Evolutionary conservation across 1,139 yeast species (phyloP).

Genomic region (Candida sanyaensis): DNA sequence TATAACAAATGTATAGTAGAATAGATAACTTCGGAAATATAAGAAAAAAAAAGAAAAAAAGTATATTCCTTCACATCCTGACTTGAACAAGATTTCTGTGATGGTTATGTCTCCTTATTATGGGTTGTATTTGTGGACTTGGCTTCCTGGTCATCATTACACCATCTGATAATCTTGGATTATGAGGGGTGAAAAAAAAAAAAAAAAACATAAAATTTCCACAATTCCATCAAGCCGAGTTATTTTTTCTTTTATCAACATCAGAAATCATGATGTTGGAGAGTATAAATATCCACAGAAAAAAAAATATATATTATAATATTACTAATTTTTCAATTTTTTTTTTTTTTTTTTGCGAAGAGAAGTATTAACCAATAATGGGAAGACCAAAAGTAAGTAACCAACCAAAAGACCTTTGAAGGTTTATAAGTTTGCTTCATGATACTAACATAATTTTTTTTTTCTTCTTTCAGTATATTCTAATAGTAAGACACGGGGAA

Average conservation of each 20-base stretch:
- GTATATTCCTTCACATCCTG: no score
- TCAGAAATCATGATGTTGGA: neutral
- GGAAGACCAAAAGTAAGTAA: slow-evolving; percentile 5
- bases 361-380: neutral
- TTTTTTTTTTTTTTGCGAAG: no score
- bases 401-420: neutral
- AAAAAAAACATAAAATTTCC: neutral
- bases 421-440: no score
- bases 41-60: neutral
- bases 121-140: neutral
- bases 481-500: slow-evolving; percentile 87
- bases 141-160: no score
- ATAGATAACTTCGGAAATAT: neutral
- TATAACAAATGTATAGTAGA: neutral
- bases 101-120: neutral
- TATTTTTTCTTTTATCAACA: neutral
- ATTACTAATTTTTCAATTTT: no score
- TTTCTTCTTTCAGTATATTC: slow-evolving; percentile 50
- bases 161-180: no score
- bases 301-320: no score
- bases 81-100: no score
- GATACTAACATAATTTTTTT: neutral
- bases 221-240: neutral
- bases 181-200: neutral
- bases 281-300: neutral